phyloP scores from a whole-genome alignment of 768 basidiomycete genomes.

The Cyclocybe cylindracea region DNA sequence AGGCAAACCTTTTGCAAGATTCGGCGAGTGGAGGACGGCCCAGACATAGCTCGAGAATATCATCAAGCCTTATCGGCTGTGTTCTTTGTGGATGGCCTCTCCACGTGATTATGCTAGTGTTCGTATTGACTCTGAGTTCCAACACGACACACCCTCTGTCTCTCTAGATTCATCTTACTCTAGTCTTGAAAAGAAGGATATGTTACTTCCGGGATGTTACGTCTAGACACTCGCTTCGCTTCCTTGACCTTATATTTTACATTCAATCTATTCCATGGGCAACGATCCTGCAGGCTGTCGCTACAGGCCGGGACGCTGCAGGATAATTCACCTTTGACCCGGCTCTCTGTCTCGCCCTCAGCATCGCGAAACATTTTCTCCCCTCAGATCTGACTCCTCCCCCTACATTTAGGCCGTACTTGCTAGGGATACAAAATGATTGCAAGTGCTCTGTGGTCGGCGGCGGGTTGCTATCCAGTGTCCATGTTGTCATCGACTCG shows the following conservation, averaged over 20 bases:
- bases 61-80: constrained; percentile 80
- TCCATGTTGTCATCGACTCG: too few relatives aligned
- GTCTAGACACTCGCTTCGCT: neutral
- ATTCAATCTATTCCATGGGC: constrained; percentile 76
- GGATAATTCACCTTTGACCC: constrained; percentile 61
- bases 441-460: too few relatives aligned
- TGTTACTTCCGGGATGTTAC: constrained; percentile 78
- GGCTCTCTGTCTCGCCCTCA: too few relatives aligned
- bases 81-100: constrained; percentile 84
- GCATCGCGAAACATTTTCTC: too few relatives aligned
- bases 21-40: constrained; percentile 33
- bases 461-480: too few relatives aligned
- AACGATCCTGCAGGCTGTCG: constrained; percentile 82
- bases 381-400: too few relatives aligned
- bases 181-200: constrained; percentile 80
- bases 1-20: constrained; percentile 52
- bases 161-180: constrained; percentile 83
- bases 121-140: constrained; percentile 83
- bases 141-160: constrained; percentile 72
- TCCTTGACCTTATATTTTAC: constrained; percentile 2
- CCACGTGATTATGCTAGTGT: constrained; percentile 93
- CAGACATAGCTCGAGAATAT: constrained; percentile 81
- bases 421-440: too few relatives aligned
- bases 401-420: too few relatives aligned
- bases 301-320: constrained; percentile 69